phyloP scores from a whole-genome alignment of 2,329 filamentous ascomycete genomes.

The Pestalotiopsis sp. region DNA sequence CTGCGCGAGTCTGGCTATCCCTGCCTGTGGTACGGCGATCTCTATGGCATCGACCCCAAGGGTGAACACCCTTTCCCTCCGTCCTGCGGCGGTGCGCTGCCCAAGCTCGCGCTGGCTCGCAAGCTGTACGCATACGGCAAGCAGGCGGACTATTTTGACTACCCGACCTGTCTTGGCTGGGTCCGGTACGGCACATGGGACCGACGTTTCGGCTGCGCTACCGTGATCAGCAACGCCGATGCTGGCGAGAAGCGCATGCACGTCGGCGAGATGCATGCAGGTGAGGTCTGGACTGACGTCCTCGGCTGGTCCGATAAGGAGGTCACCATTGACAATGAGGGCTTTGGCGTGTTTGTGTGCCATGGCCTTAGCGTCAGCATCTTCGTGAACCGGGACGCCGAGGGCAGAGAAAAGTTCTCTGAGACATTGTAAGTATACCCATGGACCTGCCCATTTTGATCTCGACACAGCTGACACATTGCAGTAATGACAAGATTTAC shows the following conservation, averaged over 20 bases:
- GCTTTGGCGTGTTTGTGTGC: conserved; percentile 60
- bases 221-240: conserved; percentile 55
- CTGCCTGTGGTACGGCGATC: conserved; percentile 70
- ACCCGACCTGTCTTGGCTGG: conserved; percentile 63
- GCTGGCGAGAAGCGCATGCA: conserved; percentile 60
- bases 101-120: conserved; percentile 59
- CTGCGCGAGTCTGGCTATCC: conserved; percentile 62
- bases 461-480: not conserved
- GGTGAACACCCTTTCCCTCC: conserved; percentile 47
- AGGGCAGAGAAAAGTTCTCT: conserved; percentile 18
- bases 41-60: conserved; percentile 57
- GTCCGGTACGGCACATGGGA: conserved; percentile 50
- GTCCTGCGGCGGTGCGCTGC: conserved; percentile 53
- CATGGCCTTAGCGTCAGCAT: conserved; percentile 19
- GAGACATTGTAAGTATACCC: conserved; percentile 19
- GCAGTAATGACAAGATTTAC: conserved; percentile 13
- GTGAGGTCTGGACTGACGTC: conserved; percentile 66
- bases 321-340: conserved; percentile 60
- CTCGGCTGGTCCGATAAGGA: conserved; percentile 54
- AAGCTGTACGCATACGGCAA: conserved; percentile 67
- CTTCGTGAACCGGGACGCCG: conserved; percentile 20
- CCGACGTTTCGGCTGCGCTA: conserved; percentile 51
- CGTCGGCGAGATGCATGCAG: conserved; percentile 58
- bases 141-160: conserved; percentile 64
- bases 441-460: not conserved